These are phyloP conservation scores for Russula emetica DNA, from an alignment of 768 basidiomycete species.

Conservation along the genomic window DNA sequence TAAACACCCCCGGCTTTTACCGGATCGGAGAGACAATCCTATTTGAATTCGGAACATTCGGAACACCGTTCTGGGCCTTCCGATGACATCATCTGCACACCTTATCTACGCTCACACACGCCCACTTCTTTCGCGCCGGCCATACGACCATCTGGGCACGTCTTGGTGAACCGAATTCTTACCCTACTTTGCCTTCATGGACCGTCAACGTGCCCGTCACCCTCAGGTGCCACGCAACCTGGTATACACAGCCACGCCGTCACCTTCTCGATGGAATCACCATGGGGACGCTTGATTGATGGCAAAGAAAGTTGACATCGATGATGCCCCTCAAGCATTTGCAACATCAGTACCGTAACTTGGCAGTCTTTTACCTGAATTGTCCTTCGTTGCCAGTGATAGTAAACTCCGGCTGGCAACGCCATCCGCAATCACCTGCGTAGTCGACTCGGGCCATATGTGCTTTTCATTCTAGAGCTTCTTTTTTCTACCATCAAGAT, in stretches of 20 bases:
- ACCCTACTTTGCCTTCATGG: no score
- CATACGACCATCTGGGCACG: no score
- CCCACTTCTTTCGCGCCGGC: no score
- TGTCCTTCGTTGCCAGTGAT: neutral
- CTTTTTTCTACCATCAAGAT: neutral
- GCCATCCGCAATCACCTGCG: neutral
- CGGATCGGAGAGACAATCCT: constrained; percentile 24
- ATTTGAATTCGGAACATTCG: neutral
- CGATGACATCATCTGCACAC: no score
- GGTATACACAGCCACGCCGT: neutral
- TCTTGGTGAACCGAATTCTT: no score
- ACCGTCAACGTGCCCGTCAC: no score
- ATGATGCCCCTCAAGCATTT: constrained; percentile 5
- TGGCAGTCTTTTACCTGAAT: neutral
- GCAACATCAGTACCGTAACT: neutral
- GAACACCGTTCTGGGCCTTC: neutral
- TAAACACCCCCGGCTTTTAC: constrained; percentile 23
- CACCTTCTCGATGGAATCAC: neutral
- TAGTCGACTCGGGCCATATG: neutral
- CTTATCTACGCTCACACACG: no score
- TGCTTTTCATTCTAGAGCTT: no score
- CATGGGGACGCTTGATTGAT: neutral
- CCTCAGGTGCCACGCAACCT: neutral
- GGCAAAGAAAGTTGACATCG: neutral
- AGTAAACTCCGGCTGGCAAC: neutral